Evolutionary conservation across 116 monocot genomes (phyloP).

Genomic region (Zostera marina): DNA sequence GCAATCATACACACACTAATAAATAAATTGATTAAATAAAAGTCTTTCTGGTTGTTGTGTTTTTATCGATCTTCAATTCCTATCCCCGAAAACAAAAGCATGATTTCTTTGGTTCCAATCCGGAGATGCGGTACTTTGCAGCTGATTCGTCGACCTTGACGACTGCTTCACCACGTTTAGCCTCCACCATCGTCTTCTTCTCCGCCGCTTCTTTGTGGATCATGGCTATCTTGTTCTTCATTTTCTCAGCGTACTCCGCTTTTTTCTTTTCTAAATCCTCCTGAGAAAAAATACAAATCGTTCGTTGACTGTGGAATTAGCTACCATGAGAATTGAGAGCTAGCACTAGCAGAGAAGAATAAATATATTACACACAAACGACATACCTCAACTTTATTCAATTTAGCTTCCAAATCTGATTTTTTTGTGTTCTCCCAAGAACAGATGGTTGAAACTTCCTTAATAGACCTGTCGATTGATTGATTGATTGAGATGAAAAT

Average conservation of each 20-base stretch:
- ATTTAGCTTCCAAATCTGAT: constrained; percentile 28
- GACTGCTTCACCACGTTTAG: constrained; percentile 25
- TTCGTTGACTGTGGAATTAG: neutral
- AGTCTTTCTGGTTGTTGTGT: too few species aligned
- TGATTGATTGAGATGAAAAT: too few species aligned
- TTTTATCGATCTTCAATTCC: neutral
- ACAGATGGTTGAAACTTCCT: constrained; percentile 27
- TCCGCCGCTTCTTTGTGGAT: constrained; percentile 41
- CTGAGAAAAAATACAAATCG: neutral
- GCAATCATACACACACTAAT: too few species aligned
- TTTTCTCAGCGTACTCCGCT: constrained; percentile 38
- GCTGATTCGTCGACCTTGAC: constrained; percentile 37
- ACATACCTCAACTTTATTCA: constrained; percentile 33
- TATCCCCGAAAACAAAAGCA: constrained; percentile 21
- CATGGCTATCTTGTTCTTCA: constrained; percentile 38
- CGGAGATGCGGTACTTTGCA: constrained; percentile 33
- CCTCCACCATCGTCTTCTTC: constrained; percentile 29
- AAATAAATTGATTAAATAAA: too few species aligned
- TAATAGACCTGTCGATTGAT: constrained; percentile 22
- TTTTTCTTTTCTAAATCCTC: constrained; percentile 42
- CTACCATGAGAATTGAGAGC: too few species aligned
- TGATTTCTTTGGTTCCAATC: constrained; percentile 25
- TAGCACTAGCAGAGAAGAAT: too few species aligned
- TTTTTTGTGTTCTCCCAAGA: constrained; percentile 61
- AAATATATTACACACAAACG: too few species aligned